Conservation (phyloP, 140 eudicot genomes). For the Cichorium intybus region DNA sequence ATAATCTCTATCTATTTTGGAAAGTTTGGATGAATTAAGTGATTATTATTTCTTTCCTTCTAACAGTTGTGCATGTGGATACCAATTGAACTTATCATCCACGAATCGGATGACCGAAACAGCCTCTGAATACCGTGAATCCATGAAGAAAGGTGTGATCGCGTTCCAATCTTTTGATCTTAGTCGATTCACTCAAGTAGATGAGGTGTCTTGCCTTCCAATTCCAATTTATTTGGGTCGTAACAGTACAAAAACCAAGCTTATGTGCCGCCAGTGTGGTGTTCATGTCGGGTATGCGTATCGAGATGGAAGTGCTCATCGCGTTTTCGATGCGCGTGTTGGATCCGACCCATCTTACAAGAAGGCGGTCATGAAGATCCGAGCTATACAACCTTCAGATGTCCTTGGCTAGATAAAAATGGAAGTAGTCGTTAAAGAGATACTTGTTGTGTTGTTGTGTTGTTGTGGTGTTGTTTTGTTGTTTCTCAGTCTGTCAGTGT, state of each 20-base stretch:
- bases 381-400: constrained; percentile 15
- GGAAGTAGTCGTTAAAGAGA: constrained; percentile 2
- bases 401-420: background rate
- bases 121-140: constrained; percentile 43
- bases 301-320: constrained; percentile 41
- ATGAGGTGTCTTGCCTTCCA: constrained; percentile 58
- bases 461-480: too few species aligned
- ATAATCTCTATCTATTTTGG: too few species aligned
- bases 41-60: constrained; percentile 4
- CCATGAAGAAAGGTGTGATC: constrained; percentile 51
- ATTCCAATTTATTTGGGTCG: constrained; percentile 55
- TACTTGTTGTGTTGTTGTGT: constrained; percentile 8
- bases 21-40: background rate
- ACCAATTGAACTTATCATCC: constrained; percentile 53
- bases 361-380: constrained; percentile 20
- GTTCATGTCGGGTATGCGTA: constrained; percentile 45
- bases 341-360: constrained; percentile 18
- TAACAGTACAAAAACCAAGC: constrained; percentile 56
- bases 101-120: constrained; percentile 48
- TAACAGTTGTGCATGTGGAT: constrained; percentile 70
- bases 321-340: constrained; percentile 38
- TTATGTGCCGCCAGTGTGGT: constrained; percentile 72
- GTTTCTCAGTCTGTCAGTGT: background rate
- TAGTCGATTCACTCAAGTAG: constrained; percentile 69
- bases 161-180: constrained; percentile 57